Base-by-base conservation (phyloP, 192 early-diverging fungal genomes). In the Chytriomyces confervae region DNA sequence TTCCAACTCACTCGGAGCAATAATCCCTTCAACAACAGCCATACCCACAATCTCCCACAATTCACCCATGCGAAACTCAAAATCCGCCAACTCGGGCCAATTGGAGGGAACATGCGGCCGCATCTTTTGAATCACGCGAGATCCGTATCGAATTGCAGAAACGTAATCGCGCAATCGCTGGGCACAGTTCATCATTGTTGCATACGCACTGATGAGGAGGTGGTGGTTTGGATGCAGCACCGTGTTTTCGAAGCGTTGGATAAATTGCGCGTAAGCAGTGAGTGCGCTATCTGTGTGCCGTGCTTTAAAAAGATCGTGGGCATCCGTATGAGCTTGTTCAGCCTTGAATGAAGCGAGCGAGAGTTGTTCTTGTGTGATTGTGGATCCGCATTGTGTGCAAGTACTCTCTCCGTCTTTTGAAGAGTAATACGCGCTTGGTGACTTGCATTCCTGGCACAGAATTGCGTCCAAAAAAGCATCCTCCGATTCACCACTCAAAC, bases 51-150 rank as follows among this genome's bases (percentile, higher is more conserved):
- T 86, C 75, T 86, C 77, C 77, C 82, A 85, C 72, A 89, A 70
- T 76, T 91, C 90, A 50, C 85, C 91, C 61, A 90, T 74, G 0
- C 85, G 75, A 70, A 84, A 82, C 65, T 83, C 76, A 76, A 89
- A 89, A 63, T 91, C 90, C 29, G 87, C 86, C 62, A 90, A 75
- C 16, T 89, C 84, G 20, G 92, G 86, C 67, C 87, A 90, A 66
- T 90, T 85, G 45, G 88, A 87, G 16, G 89, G 83, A 24, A 85
- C 83, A 69, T 80, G 48, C 3, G 10, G 81, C 65, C 79, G 50
- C 81, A 91, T 86, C 16, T 85, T 81, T 61, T 85, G 78, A n/a
- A 86, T 44, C 10, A 86, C 82, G 67, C 67, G 47, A 16, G 65
- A 64, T 50, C 79, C 80, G 20, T 72, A 68, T 46, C 69, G 60